phyloP scores from a whole-genome alignment of 257 asterid genomes.

The Verbascum thapsus region DNA sequence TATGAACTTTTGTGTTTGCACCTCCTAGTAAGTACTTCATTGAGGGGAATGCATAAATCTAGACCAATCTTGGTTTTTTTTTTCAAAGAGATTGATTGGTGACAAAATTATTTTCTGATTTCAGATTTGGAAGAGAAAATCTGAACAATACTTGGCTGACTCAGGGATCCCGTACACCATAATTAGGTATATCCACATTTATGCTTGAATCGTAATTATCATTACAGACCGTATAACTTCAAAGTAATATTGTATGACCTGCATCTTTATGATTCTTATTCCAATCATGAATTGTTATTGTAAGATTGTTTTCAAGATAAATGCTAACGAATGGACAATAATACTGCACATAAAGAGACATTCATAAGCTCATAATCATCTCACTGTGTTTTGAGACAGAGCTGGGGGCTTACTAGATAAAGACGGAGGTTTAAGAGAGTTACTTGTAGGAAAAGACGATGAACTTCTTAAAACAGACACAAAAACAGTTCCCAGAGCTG shows the following conservation, averaged over 20 bases:
- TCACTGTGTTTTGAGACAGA: constrained; percentile 39
- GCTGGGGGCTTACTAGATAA: constrained; percentile 96
- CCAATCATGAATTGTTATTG: background rate
- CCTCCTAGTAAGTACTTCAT: background rate
- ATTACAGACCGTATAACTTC: background rate
- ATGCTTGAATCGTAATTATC: background rate
- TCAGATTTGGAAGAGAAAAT: constrained; percentile 94
- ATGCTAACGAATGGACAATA: background rate
- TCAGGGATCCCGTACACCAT: constrained; percentile 93
- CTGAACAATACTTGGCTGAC: constrained; percentile 86
- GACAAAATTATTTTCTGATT: background rate
- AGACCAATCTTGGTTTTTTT: background rate
- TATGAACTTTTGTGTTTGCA: background rate
- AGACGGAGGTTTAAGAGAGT: constrained; percentile 87
- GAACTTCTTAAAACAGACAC: constrained; percentile 87
- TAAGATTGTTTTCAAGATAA: background rate
- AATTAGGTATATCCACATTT: constrained; percentile 55
- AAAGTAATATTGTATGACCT: background rate
- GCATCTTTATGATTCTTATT: no score
- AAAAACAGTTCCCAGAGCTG: constrained; percentile 72
- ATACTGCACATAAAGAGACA: no score
- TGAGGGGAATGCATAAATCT: background rate
- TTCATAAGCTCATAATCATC: background rate
- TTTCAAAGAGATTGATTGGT: constrained; percentile 1
- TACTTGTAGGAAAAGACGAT: constrained; percentile 84